A percentile compares a stretch with the other conserved stretches of the same genome.
Conservation (phyloP, 202 grass and related monocot species). For the Setaria viridis region DNA sequence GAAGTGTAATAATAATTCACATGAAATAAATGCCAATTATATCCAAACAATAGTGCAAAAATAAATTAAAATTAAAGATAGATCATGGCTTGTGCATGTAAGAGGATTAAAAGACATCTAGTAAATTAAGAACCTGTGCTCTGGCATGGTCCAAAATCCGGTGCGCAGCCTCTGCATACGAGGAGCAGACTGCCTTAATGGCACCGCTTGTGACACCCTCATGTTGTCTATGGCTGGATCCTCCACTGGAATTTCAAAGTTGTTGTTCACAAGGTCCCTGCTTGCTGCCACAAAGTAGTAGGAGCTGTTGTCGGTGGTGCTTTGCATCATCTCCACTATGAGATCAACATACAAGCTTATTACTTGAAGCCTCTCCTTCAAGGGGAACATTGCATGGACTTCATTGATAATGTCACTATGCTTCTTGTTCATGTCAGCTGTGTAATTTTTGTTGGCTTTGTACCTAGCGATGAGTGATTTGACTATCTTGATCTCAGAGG, state of each 20-base stretch:
- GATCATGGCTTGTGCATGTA: background rate
- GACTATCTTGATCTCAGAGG: conserved; percentile 16
- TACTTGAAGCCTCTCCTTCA: conserved; percentile 36
- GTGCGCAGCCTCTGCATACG: background rate
- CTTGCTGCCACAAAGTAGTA: background rate
- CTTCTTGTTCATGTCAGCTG: background rate
- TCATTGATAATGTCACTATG: background rate
- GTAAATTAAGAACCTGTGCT: conserved; percentile 17
- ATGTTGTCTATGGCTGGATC: background rate
- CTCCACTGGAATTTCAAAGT: background rate
- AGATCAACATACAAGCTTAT: conserved; percentile 26
- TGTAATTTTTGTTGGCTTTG: background rate
- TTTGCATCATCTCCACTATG: background rate
- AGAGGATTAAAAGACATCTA: background rate
- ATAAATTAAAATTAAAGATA: too few species aligned
- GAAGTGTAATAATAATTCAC: background rate
- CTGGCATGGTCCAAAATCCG: background rate
- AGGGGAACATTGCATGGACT: conserved; percentile 16
- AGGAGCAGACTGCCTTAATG: too few species aligned
- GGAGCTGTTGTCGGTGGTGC: fast-evolving
- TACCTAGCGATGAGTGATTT: conserved; percentile 18
- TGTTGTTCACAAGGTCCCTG: background rate
- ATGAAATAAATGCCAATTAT: background rate
- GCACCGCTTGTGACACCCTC: background rate
- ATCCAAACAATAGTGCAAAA: background rate